These are phyloP conservation scores for Trichoderma sp. DNA, from an alignment of 2,329 filamentous ascomycete species.

Conservation along the genomic window DNA sequence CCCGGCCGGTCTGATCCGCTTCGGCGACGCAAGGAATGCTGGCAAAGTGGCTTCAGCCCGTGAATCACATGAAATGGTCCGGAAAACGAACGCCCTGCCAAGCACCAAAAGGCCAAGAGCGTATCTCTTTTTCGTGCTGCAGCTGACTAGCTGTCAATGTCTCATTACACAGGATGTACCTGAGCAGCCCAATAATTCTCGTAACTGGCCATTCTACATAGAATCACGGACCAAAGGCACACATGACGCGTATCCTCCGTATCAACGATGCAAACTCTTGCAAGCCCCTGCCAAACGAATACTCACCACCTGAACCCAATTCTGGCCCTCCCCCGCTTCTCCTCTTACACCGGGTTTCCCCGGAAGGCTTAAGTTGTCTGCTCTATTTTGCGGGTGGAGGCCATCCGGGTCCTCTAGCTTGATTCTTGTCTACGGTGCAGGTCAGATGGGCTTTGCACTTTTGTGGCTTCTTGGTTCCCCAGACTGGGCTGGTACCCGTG, in stretches of 20 bases:
- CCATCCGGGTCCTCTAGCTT: constrained; percentile 14
- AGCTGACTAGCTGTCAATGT: neutral
- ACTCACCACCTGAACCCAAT: neutral
- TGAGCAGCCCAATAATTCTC: neutral
- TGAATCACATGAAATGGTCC: neutral
- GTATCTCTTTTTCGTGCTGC: neutral
- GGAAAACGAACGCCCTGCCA: neutral
- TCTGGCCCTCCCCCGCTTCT: neutral
- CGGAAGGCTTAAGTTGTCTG: neutral
- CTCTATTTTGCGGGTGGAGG: neutral
- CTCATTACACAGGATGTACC: neutral
- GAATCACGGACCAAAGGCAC: neutral
- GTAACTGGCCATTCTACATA: neutral
- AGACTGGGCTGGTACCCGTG: neutral
- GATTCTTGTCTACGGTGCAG: neutral
- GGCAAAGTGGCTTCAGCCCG: neutral
- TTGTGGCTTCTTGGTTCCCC: neutral
- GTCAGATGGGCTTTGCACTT: neutral
- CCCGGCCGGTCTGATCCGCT: constrained; percentile 14
- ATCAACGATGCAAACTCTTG: neutral
- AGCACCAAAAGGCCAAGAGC: neutral
- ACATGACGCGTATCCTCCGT: neutral
- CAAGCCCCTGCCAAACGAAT: neutral
- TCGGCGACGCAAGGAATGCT: constrained; percentile 2
- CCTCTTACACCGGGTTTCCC: constrained; percentile 14